Evolutionary conservation across 371 early-diverging fungal genomes (phyloP), one percentile per base, ranked within the genome.

Genomic region (Mucor indicus): DNA sequence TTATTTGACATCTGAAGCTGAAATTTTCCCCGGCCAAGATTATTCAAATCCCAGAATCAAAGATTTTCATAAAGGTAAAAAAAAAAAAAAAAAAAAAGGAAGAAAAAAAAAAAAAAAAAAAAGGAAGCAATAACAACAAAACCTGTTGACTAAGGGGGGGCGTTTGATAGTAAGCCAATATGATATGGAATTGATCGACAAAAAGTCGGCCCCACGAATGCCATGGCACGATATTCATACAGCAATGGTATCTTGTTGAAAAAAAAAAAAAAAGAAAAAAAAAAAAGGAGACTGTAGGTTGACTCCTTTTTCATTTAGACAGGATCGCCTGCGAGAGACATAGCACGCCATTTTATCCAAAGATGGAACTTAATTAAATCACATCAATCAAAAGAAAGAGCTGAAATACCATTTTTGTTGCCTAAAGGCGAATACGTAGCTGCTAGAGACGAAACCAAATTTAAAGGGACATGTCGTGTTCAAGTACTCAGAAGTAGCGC

Each of bases 221-320:
- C 94, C 95, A 16, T 96, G 97, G 97, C 96, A 95, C 69, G 97
- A 96, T 49, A 79, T 95, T 4, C 84, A 85, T 16, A 66, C 79
- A 32, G 85, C 73, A 16, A 77, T 90, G 78, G 80, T 72, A 61
- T 66, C n/a, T n/a, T n/a, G n/a, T n/a, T n/a, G n/a, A n/a, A n/a
- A n/a, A n/a, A n/a, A n/a, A n/a, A n/a, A n/a, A n/a, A n/a, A n/a
- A n/a, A n/a, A n/a, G n/a, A n/a, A n/a, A n/a, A n/a, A n/a, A n/a
- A n/a, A n/a, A n/a, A n/a, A n/a, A n/a, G n/a, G n/a, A n/a, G 22
- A 32, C 19, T n/a, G 12, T 48, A 36, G 4, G 0, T 16, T 13
- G 10, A 12, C 0, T 24, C 4, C 3, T 25, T 13, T 27, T 16
- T 19, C 12, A 20, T 4, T 8, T 43, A 79, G 79, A 59, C 76